Evolutionary conservation across 768 basidiomycete genomes (phyloP).

Genomic region (Rhodosporidiobolus odoratus): DNA sequence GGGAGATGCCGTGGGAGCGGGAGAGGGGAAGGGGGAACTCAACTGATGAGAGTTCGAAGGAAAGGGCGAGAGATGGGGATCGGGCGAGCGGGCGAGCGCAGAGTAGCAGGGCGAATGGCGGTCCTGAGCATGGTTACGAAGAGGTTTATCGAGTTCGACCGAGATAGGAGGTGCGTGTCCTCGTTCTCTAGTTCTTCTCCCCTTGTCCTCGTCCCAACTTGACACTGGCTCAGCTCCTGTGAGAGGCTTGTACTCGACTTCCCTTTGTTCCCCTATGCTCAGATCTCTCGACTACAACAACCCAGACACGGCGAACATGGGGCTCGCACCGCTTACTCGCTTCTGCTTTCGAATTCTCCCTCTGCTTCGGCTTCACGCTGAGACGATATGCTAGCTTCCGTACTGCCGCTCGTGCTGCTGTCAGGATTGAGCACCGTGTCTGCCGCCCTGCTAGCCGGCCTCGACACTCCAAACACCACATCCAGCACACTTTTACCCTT

Average conservation of each 20-base stretch:
- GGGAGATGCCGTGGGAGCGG: not conserved
- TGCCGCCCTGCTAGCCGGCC: no score
- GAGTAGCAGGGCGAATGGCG: slow-evolving; percentile 9
- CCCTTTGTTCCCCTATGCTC: not conserved
- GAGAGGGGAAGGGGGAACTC: slow-evolving; percentile 4
- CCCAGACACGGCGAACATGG: not conserved
- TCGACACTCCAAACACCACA: no score
- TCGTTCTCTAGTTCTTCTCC: not conserved
- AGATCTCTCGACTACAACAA: not conserved
- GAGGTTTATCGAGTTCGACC: no score
- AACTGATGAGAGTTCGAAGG: slow-evolving; percentile 37
- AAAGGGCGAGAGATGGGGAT: not conserved
- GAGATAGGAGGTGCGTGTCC: no score
- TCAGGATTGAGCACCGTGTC: no score
- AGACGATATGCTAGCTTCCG: no score
- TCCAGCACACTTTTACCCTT: slow-evolving; percentile 2
- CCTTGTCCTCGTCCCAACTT: not conserved
- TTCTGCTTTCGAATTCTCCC: no score
- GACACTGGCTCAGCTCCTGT: not conserved
- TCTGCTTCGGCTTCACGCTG: not conserved
- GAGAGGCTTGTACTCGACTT: not conserved
- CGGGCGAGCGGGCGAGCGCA: not conserved
- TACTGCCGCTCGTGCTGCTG: no score
- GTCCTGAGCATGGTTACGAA: slow-evolving; percentile 15
- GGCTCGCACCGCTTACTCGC: no score